Evolutionary conservation across 768 basidiomycete genomes (phyloP), one percentile per base, ranked within the genome.

Genomic region (Hygrocybe coccinea): DNA sequence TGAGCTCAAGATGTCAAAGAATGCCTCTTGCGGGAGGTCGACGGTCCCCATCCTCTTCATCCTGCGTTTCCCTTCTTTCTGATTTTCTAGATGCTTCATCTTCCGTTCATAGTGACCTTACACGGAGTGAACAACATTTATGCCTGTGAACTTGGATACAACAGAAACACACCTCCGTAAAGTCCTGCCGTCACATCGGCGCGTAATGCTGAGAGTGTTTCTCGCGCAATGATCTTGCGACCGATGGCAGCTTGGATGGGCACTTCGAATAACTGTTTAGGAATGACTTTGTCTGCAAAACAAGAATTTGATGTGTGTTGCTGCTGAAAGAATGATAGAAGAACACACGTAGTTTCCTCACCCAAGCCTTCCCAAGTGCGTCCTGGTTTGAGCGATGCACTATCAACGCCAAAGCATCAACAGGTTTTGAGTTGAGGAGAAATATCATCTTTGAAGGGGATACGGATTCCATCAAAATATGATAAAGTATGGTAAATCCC

Each of bases 231-330:
- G 54, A 97, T 80, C 58, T 86, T 91, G 60, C 80, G 84, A 12
- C 95, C 95, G 15, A 97, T 78, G 1, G 85, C 86, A 35, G 97
- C 97, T 66, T 98, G 97, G 51, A 99, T 97, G 2, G 95, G 88
- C 10, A 97, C 86, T 70, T 97, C 95, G 65, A 95, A 98, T 48
- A 93, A 70, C 67, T 97, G 95, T 45, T 89, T 77, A 25, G 95
- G 94, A 33, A 98, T 90, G 37, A 97, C 91, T 64, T 90, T 90
- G 71, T 90, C 91, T 93, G 60, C 12, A 56, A 22, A 36, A 2
- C 14, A 22, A 49, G 24, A 33, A 33, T 59, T 22, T 29, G 36
- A 47, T 17, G 22, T 19, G 47, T 25, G 39, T 46, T 29, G 21
- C 34, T 34, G 47, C 17, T 5, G 34, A 3, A 21, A 33, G 52